Evolutionary conservation across 257 asterid species (phyloP), one percentile per base, ranked within the genome.

Genomic region (Craterostigma plantagineum): DNA sequence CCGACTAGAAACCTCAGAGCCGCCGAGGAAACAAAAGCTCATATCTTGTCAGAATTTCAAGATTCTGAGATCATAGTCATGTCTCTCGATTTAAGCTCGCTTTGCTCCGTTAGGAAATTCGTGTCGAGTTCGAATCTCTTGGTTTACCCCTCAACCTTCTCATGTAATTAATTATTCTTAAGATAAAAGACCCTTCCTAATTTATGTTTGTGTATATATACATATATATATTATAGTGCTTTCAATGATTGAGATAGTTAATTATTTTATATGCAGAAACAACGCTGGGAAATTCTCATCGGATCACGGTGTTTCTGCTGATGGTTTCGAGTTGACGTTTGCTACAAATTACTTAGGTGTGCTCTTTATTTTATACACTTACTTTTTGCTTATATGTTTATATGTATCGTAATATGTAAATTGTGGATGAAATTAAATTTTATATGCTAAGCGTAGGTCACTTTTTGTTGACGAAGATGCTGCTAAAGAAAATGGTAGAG

Each of bases 281-380:
- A 87, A 87, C 55, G 98, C 98, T 13, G 98, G 95, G 17, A 87
- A 75, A 64, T 82, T 87, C 69, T 69, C 93, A 12, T 76, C 76
- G 41, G 72, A 67, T 49, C 90, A 82, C 42, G 74, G 76, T 37
- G 52, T 74, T 47, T 76, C 98, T 1, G 98, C 82, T 62, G 98
- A 82, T 42, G 95, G 93, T 57, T 57, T 87, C 45, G 98, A 87
- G 82, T 78, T 87, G 93, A 79, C 98, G 0, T 87, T 87, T 49
- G 98, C 95, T 12, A 82, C 98, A 0, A 82, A 87, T 63, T 73
- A 82, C 48, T 67, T 82, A 58, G 98, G 95, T 79, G 69, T 33
- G 3, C 1, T 15, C 4, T 18, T 7, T 0, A 7, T 2, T 40
- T 8, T 0, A 16, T 43, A 10, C 11, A 33, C 35, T 43, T 34